Conservation (phyloP, 2,329 filamentous ascomycete species). For the Ceratocystis cubensis region DNA sequence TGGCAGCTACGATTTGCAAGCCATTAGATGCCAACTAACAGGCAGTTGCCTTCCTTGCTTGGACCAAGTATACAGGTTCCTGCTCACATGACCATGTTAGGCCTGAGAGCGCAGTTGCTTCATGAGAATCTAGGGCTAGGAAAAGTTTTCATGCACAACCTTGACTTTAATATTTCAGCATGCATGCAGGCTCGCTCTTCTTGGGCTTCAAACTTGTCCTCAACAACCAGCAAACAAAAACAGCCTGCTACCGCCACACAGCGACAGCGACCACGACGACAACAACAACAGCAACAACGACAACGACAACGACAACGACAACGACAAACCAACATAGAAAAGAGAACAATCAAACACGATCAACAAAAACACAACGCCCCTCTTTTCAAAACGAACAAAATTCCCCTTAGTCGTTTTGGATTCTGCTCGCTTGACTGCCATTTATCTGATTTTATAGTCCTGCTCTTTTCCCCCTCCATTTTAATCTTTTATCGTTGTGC, state of each 20-base stretch:
- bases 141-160: too few species aligned
- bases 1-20: too few species aligned
- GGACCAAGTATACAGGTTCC: too few species aligned
- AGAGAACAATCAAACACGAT: not conserved
- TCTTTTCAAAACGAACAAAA: conserved; percentile 1
- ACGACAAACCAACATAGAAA: not conserved
- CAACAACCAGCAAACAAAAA: not conserved
- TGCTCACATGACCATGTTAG: too few species aligned
- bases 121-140: too few species aligned
- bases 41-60: too few species aligned
- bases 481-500: not conserved
- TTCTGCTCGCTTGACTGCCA: not conserved
- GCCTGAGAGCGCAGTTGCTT: too few species aligned
- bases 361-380: not conserved
- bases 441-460: conserved; percentile 7
- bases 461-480: not conserved
- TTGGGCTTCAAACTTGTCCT: not conserved
- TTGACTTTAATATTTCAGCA: too few species aligned
- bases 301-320: not conserved
- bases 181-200: not conserved
- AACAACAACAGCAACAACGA: not conserved
- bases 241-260: not conserved
- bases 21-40: too few species aligned
- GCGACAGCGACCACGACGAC: not conserved
- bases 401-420: not conserved